phyloP scores from a whole-genome alignment of 2,329 filamentous ascomycete species.

The Acrocalymma vagum region DNA sequence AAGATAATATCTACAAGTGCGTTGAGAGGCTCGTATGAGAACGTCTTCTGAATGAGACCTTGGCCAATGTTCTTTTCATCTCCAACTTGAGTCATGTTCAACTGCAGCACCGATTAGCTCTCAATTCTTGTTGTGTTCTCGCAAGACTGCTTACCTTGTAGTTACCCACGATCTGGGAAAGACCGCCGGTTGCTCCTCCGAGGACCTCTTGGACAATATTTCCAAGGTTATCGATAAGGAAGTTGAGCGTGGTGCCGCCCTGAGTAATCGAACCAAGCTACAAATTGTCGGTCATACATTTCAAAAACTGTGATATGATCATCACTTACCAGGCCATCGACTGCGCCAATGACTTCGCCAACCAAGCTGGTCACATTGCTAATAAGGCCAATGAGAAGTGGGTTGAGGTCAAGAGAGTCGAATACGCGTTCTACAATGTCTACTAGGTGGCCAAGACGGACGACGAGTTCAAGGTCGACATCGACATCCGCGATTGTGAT shows the following conservation, averaged over 20 bases:
- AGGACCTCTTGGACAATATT: conserved; percentile 69
- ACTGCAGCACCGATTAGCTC: conserved; percentile 14
- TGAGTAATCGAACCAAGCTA: conserved; percentile 65
- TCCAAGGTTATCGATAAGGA: conserved; percentile 68
- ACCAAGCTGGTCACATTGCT: conserved; percentile 63
- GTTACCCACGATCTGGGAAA: conserved; percentile 66
- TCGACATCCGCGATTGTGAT: conserved; percentile 69
- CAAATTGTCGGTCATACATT: background rate
- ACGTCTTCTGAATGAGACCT: conserved; percentile 60
- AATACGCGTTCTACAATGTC: conserved; percentile 70
- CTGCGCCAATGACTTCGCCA: conserved; percentile 63
- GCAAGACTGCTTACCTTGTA: conserved; percentile 48
- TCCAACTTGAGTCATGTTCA: conserved; percentile 66
- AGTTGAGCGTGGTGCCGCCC: conserved; percentile 62
- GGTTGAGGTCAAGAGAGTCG: conserved; percentile 67
- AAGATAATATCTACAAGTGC: conserved; percentile 65
- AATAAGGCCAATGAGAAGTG: conserved; percentile 65
- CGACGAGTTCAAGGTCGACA: conserved; percentile 66
- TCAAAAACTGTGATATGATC: background rate
- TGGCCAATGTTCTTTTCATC: conserved; percentile 45
- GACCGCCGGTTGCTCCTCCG: conserved; percentile 53
- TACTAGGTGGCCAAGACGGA: conserved; percentile 67
- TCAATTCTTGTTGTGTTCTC: background rate
- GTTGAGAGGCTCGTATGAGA: conserved; percentile 59
- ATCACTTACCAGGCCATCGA: conserved; percentile 59